Conservation (phyloP, 768 basidiomycete species). For the Leucosporidium scottii region DNA sequence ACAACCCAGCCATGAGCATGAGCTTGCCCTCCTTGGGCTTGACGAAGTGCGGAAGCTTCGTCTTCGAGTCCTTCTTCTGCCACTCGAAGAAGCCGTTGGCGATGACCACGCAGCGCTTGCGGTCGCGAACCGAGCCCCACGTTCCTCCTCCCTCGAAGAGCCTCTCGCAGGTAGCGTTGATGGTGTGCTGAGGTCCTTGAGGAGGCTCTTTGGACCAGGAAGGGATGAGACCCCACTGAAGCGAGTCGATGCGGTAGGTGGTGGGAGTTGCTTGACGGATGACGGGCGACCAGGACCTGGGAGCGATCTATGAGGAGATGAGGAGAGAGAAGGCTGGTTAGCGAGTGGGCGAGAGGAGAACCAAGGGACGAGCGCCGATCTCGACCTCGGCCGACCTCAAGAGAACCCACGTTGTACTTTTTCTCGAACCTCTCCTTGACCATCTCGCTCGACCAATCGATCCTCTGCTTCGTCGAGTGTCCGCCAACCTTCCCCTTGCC, state of each 20-base stretch:
- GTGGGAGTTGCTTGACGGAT: neutral
- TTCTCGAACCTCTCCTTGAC: neutral
- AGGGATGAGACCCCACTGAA: slow-evolving; percentile 73
- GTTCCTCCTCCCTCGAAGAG: slow-evolving; percentile 63
- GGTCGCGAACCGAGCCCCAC: slow-evolving; percentile 76
- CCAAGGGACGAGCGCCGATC: no score
- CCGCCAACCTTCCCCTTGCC: no score
- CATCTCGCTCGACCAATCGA: slow-evolving; percentile 1
- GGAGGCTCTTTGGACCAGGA: slow-evolving; percentile 71
- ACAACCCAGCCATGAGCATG: slow-evolving; percentile 82
- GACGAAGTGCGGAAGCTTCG: slow-evolving; percentile 77
- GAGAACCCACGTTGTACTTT: slow-evolving; percentile 7
- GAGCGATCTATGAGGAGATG: neutral
- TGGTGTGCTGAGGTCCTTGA: slow-evolving; percentile 64
- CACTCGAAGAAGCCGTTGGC: slow-evolving; percentile 94
- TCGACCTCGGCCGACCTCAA: neutral
- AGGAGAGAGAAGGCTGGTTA: neutral
- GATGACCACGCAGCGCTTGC: slow-evolving; percentile 75
- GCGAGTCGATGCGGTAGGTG: neutral
- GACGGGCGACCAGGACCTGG: neutral
- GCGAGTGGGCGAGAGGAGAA: no score
- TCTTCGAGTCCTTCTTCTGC: slow-evolving; percentile 60
- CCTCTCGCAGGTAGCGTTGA: slow-evolving; percentile 82
- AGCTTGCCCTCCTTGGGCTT: slow-evolving; percentile 57
- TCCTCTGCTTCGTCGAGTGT: neutral